Percentiles rank a stretch among this genome's conserved stretches.
Conservation (phyloP, 2,329 filamentous ascomycete species). For the Colletotrichum karsti region DNA sequence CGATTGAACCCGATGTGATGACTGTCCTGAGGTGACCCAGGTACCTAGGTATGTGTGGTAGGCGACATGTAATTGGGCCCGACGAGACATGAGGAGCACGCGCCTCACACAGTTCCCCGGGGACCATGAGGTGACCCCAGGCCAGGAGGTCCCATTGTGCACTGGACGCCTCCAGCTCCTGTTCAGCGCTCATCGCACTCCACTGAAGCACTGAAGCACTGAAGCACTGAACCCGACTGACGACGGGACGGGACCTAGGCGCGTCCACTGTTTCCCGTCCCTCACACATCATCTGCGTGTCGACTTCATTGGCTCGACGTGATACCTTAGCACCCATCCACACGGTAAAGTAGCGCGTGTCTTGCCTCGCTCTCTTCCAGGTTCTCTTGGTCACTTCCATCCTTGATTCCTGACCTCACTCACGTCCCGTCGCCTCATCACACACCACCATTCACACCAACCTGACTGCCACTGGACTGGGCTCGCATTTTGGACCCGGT, state of each 20-base stretch:
- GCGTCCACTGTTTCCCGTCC: neutral
- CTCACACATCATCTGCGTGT: conserved; percentile 17
- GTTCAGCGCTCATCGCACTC: neutral
- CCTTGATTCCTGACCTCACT: neutral
- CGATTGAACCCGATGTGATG: neutral
- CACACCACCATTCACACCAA: neutral
- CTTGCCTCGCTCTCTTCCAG: conserved; percentile 3
- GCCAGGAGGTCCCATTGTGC: neutral
- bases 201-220: too few relatives aligned
- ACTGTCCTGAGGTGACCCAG: neutral
- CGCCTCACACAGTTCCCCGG: neutral
- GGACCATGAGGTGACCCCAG: neutral
- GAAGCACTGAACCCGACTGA: too few relatives aligned
- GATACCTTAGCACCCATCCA: neutral
- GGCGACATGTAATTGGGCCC: neutral
- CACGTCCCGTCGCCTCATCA: neutral
- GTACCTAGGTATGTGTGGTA: too few relatives aligned
- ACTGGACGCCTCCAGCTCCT: neutral
- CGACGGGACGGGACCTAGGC: too few relatives aligned
- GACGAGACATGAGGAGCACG: neutral
- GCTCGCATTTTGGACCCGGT: neutral
- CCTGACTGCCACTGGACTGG: neutral
- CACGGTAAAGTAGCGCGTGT: neutral
- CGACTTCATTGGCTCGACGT: neutral
- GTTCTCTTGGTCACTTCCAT: too few relatives aligned